These are phyloP conservation scores for Purpureocillium takamizusanense DNA, from an alignment of 2,329 filamentous ascomycete genomes.

Conservation along the genomic window DNA sequence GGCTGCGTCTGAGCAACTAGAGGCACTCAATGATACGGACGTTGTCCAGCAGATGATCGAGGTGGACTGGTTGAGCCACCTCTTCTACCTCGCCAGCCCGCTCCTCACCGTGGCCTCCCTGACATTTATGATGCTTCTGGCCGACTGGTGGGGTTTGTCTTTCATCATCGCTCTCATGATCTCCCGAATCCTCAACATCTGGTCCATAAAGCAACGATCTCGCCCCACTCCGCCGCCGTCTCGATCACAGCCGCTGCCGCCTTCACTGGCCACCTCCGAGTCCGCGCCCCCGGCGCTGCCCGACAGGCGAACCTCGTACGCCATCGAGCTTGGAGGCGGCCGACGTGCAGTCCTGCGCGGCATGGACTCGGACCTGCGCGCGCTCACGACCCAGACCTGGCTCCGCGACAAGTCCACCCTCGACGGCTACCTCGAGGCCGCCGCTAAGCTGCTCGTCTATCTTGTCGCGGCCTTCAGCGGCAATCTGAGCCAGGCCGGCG, in stretches of 20 bases:
- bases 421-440: constrained; percentile 42
- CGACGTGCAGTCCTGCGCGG: constrained; percentile 45
- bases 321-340: constrained; percentile 42
- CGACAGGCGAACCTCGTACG: constrained; percentile 28
- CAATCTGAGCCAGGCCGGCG: constrained; percentile 44
- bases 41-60: constrained; percentile 10
- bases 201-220: constrained; percentile 44
- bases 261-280: no score
- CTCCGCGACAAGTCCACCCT: constrained; percentile 38
- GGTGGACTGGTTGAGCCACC: constrained; percentile 36
- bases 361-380: constrained; percentile 45
- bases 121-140: constrained; percentile 34
- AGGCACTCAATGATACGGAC: neutral
- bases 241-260: neutral
- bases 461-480: constrained; percentile 44
- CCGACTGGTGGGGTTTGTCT: constrained; percentile 43
- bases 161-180: constrained; percentile 39
- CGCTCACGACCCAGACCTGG: constrained; percentile 49
- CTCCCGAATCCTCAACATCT: constrained; percentile 46
- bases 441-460: constrained; percentile 49
- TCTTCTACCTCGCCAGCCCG: constrained; percentile 38
- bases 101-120: constrained; percentile 35
- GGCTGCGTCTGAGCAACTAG: neutral
- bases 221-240: neutral
- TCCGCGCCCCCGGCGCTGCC: no score